Percentiles rank a stretch among this genome's conserved stretches.
phyloP scores from a whole-genome alignment of 225 moss, liverwort and hornwort species.

The Asterella californica region DNA sequence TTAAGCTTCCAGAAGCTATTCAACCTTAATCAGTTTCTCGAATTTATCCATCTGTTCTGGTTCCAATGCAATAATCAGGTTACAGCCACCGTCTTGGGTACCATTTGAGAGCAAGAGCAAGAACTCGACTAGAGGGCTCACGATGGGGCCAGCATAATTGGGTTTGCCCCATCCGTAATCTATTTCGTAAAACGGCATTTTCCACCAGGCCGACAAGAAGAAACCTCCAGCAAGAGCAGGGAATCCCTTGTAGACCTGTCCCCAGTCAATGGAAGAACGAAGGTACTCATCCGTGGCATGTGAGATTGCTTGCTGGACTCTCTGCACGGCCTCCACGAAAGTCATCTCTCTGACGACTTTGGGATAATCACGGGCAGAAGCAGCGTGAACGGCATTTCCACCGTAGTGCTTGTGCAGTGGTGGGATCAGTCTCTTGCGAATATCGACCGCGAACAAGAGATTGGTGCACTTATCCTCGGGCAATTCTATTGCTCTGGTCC shows the following conservation, averaged over 20 bases:
- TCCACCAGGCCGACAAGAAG: slow-evolving; percentile 4
- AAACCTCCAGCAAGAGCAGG: background rate
- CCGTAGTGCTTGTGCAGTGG: background rate
- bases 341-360: background rate
- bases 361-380: background rate
- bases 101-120: background rate
- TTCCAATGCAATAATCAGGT: background rate
- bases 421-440: background rate
- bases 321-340: background rate
- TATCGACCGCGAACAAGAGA: background rate
- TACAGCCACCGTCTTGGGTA: background rate
- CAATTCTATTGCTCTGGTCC: background rate
- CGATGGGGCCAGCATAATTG: background rate
- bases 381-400: background rate
- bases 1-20: too few relatives aligned
- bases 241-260: background rate
- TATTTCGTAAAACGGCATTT: slow-evolving; percentile 2
- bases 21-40: background rate
- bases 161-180: slow-evolving; percentile 1
- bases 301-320: background rate
- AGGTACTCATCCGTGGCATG: background rate
- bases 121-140: background rate
- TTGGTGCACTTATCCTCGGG: background rate
- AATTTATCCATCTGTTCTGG: background rate
- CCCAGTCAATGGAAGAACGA: slow-evolving; percentile 1